These are phyloP conservation scores for Anastatica hierochuntica DNA, from an alignment of 345 rosid genomes.

Conservation along the genomic window DNA sequence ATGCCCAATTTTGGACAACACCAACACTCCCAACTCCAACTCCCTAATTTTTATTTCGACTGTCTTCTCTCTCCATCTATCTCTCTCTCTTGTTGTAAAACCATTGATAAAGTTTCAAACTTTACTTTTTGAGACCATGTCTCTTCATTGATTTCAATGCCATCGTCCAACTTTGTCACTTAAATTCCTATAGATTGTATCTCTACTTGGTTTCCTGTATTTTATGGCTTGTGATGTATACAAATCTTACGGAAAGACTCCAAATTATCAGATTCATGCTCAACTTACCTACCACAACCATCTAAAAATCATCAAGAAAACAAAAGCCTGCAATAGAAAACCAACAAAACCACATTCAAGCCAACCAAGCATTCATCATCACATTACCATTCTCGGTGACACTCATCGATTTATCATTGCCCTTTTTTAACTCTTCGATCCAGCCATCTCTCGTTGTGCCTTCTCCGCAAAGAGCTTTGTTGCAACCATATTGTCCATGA, in stretches of 20 bases:
- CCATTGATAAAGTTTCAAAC: too few species aligned
- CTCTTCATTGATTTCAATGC: too few species aligned
- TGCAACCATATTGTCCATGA: conserved; percentile 64
- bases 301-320: conserved; percentile 9
- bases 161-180: too few species aligned
- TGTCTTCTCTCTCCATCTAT: too few species aligned
- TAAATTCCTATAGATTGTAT: too few species aligned
- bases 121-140: too few species aligned
- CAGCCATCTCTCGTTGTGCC: conserved; percentile 38
- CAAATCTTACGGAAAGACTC: too few species aligned
- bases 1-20: conserved; percentile 47
- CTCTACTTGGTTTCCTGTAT: too few species aligned
- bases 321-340: too few species aligned
- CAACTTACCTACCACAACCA: conserved; percentile 17
- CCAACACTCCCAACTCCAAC: conserved; percentile 17
- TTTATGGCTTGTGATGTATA: too few species aligned
- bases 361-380: conserved; percentile 7
- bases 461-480: conserved; percentile 54
- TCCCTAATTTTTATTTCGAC: neutral
- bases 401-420: neutral
- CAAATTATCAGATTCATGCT: too few species aligned
- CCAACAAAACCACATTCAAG: conserved; percentile 4
- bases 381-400: neutral
- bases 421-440: conserved; percentile 25
- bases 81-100: conserved; percentile 4